These are phyloP conservation scores for Septoria linicola DNA, from an alignment of 2,329 filamentous ascomycete species.

Conservation along the genomic window DNA sequence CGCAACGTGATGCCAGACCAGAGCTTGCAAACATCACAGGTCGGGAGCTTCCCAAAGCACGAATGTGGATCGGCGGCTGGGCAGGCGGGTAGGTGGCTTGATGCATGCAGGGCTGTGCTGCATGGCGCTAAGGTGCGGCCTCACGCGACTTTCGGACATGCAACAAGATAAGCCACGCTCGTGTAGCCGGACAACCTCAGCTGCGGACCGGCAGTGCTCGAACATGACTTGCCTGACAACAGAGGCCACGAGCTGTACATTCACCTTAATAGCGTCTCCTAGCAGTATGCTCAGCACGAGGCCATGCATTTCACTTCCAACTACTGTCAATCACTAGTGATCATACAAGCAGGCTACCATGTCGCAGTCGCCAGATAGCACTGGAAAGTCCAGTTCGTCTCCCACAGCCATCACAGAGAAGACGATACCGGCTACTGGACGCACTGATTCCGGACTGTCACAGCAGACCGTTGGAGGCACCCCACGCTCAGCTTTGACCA, in stretches of 20 bases:
- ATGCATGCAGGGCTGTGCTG: conserved; percentile 9
- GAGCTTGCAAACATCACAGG: too few relatives aligned
- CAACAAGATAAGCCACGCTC: neutral
- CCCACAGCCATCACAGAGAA: neutral
- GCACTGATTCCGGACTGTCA: conserved; percentile 7
- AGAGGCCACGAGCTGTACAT: too few relatives aligned
- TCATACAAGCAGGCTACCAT: too few relatives aligned
- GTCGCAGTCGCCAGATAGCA: neutral
- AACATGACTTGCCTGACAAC: too few relatives aligned
- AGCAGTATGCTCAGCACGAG: too few relatives aligned
- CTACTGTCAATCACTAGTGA: too few relatives aligned
- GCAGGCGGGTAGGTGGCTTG: neutral
- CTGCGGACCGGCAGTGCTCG: conserved; percentile 2
- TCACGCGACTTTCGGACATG: neutral
- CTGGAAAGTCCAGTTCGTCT: neutral
- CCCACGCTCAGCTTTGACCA: neutral
- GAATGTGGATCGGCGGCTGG: neutral
- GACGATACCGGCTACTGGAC: neutral
- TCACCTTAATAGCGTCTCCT: too few relatives aligned
- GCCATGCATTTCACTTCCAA: too few relatives aligned
- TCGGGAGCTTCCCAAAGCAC: neutral
- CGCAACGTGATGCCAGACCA: neutral
- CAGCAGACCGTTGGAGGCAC: conserved; percentile 7
- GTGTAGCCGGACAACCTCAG: conserved; percentile 3
- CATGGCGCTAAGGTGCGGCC: conserved; percentile 11